Conservation (phyloP, 768 basidiomycete genomes). For the Mycena venus region DNA sequence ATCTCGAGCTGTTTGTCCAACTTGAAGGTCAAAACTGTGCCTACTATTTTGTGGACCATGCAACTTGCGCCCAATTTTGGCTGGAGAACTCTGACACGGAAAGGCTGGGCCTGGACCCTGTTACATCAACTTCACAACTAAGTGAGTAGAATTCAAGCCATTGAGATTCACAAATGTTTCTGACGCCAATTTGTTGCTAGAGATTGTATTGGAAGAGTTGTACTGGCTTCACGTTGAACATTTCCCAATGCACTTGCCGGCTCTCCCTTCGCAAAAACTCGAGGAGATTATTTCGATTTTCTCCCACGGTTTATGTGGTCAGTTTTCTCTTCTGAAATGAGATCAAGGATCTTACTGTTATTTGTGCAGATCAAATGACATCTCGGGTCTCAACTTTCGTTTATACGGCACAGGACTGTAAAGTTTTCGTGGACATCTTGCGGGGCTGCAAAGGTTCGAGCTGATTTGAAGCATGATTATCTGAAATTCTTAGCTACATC, state of each 20-base stretch:
- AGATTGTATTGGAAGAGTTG: constrained; percentile 58
- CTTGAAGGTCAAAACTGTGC: constrained; percentile 57
- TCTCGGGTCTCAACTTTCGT: constrained; percentile 72
- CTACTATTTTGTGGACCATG: constrained; percentile 72
- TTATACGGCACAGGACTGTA: constrained; percentile 60
- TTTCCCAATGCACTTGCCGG: constrained; percentile 67
- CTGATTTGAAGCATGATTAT: background rate
- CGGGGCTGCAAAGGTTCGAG: constrained; percentile 52
- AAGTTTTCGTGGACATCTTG: constrained; percentile 61
- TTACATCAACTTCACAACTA: constrained; percentile 64
- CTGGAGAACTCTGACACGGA: constrained; percentile 60
- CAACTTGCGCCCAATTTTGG: constrained; percentile 66
- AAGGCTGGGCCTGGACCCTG: constrained; percentile 55
- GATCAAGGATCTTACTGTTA: background rate
- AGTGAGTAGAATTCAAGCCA: constrained; percentile 52
- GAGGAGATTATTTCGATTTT: constrained; percentile 66
- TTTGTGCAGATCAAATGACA: constrained; percentile 67
- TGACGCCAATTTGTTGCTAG: constrained; percentile 44
- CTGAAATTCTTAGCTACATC: background rate
- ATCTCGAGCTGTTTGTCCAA: constrained; percentile 66
- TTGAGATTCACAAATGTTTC: background rate
- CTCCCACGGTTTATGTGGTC: constrained; percentile 69
- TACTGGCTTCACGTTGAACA: constrained; percentile 77
- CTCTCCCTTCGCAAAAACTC: constrained; percentile 49
- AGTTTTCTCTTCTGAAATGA: constrained; percentile 19